These are phyloP conservation scores for Sesbania bispinosa DNA, from an alignment of 306 rosid genomes.

Conservation along the genomic window DNA sequence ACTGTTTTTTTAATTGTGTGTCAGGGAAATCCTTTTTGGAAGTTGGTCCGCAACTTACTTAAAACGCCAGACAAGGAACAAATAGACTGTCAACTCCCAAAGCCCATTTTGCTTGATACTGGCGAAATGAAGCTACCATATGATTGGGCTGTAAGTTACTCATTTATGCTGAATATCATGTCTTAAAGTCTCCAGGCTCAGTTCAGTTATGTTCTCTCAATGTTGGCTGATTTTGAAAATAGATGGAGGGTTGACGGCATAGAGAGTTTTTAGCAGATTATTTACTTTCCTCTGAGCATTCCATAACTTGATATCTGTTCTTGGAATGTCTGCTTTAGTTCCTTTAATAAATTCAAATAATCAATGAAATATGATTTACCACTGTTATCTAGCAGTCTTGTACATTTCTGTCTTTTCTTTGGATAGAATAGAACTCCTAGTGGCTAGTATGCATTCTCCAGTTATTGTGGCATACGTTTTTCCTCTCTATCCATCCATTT, in stretches of 20 bases:
- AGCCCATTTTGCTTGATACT: constrained; percentile 94
- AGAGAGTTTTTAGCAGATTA: neutral
- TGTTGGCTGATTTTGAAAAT: neutral
- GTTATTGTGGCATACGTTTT: neutral
- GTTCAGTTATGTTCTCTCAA: constrained; percentile 19
- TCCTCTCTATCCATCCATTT: constrained; percentile 1
- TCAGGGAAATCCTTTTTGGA: constrained; percentile 97
- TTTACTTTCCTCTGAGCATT: constrained; percentile 8
- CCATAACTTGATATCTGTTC: neutral
- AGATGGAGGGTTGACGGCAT: constrained; percentile 14
- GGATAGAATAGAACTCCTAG: neutral
- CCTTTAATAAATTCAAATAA: neutral
- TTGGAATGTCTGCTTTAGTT: neutral
- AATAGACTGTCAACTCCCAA: constrained; percentile 74
- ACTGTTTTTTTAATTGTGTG: constrained; percentile 18
- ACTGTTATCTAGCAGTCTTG: neutral
- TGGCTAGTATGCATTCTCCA: constrained; percentile 5
- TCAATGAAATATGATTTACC: neutral
- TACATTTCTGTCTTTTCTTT: neutral
- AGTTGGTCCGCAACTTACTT: constrained; percentile 60
- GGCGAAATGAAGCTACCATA: constrained; percentile 95
- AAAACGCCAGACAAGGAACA: constrained; percentile 76
- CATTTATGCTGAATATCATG: constrained; percentile 11
- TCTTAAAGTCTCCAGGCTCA: neutral
- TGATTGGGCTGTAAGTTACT: constrained; percentile 93